These are phyloP conservation scores for Candida ulmi DNA, from an alignment of 805 yeast species.

Conservation along the genomic window DNA sequence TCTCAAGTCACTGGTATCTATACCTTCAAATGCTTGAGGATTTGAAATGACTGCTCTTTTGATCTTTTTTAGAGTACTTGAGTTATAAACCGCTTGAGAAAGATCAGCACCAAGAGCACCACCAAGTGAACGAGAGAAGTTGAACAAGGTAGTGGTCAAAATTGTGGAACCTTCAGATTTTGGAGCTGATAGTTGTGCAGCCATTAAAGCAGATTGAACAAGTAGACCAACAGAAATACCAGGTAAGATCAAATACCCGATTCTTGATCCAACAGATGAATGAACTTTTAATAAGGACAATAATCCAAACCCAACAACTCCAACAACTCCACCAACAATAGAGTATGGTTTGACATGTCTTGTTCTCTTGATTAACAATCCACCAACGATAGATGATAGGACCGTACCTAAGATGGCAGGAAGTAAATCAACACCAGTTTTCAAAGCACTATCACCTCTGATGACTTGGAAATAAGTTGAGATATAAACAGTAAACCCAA, in stretches of 20 bases:
- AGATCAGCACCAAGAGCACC: conserved; percentile 35
- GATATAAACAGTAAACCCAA: conserved; percentile 31
- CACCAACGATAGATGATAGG: conserved; percentile 14
- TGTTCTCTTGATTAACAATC: conserved; percentile 27
- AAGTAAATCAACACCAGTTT: conserved; percentile 18
- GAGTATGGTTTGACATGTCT: conserved; percentile 31
- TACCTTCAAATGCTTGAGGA: conserved; percentile 4
- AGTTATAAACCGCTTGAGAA: conserved; percentile 33
- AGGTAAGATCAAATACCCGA: conserved; percentile 32
- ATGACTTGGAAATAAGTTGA: conserved; percentile 48
- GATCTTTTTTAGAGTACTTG: conserved; percentile 20
- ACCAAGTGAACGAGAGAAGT: conserved; percentile 36
- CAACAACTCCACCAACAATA: conserved; percentile 25
- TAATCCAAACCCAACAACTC: conserved; percentile 31
- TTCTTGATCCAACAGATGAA: conserved; percentile 23
- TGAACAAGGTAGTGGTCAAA: conserved; percentile 37
- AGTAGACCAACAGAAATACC: conserved; percentile 32
- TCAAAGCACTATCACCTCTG: conserved; percentile 22
- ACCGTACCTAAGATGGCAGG: conserved; percentile 16
- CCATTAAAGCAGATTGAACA: conserved; percentile 28
- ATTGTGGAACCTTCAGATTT: conserved; percentile 42
- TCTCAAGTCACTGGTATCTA: background rate
- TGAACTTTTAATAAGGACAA: conserved; percentile 26
- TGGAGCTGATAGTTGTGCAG: conserved; percentile 37
- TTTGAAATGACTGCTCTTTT: background rate